Conservation (phyloP, 2,329 filamentous ascomycete species). For the Nemania abortiva region DNA sequence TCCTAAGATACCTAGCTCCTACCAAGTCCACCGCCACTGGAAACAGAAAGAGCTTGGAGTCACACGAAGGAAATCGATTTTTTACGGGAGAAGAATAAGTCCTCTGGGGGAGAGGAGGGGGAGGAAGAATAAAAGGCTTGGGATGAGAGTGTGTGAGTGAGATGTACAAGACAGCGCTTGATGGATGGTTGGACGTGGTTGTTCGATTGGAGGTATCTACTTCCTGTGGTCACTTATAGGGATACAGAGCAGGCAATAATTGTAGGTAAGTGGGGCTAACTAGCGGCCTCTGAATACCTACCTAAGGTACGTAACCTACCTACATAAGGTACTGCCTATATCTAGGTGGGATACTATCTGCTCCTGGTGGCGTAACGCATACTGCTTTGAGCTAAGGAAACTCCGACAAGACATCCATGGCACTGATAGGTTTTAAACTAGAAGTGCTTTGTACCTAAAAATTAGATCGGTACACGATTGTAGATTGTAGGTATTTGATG, state of each 20-base stretch:
- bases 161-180: constrained; percentile 15
- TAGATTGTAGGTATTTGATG: not conserved
- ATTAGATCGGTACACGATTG: not conserved
- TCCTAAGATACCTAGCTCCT: not conserved
- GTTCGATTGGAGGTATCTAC: constrained; percentile 22
- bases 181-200: constrained; percentile 20
- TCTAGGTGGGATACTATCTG: constrained; percentile 6
- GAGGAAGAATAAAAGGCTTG: constrained; percentile 23
- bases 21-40: constrained; percentile 12
- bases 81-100: not conserved
- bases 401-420: constrained; percentile 1
- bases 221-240: constrained; percentile 11
- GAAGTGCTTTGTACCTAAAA: not conserved
- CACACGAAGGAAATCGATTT: not conserved
- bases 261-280: not conserved
- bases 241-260: constrained; percentile 12
- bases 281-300: not conserved
- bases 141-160: constrained; percentile 20
- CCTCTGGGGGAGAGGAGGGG: constrained; percentile 3
- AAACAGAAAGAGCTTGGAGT: constrained; percentile 4
- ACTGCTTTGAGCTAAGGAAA: constrained; percentile 5
- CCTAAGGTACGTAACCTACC: not conserved
- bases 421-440: not conserved
- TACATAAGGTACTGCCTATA: not conserved
- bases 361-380: not conserved